Percentiles rank a stretch among this genome's conserved stretches.
Evolutionary conservation across 2,329 filamentous ascomycete species (phyloP).

Genomic region (Anthostomella pinea): DNA sequence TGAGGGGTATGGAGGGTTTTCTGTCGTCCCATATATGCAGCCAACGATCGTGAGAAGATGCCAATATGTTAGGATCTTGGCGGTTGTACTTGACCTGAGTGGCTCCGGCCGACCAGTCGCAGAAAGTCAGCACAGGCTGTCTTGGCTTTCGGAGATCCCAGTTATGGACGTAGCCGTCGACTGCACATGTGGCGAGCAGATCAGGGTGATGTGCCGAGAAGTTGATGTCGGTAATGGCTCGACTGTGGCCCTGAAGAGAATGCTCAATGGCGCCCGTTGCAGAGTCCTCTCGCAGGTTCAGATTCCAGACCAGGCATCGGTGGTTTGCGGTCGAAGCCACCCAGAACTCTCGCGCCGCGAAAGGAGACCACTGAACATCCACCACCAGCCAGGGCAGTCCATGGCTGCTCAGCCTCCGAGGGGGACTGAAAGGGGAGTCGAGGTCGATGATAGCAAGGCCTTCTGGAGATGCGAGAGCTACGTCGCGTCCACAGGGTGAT

Average conservation of each 20-base stretch:
- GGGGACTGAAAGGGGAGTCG: slow-evolving; percentile 83
- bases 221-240: slow-evolving; percentile 94
- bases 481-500: slow-evolving; percentile 84
- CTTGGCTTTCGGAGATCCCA: slow-evolving; percentile 81
- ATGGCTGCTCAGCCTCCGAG: slow-evolving; percentile 76
- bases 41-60: slow-evolving; percentile 85
- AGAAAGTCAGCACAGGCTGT: slow-evolving; percentile 75
- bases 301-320: slow-evolving; percentile 90
- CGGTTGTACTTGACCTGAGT: slow-evolving; percentile 96
- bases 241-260: slow-evolving; percentile 78
- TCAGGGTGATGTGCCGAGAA: slow-evolving; percentile 93
- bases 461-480: slow-evolving; percentile 85
- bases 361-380: slow-evolving; percentile 96
- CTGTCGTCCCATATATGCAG: slow-evolving; percentile 89
- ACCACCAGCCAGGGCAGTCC: slow-evolving; percentile 92
- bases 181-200: slow-evolving; percentile 82
- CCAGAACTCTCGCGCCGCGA: slow-evolving; percentile 86
- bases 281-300: slow-evolving; percentile 75
- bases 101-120: slow-evolving; percentile 89
- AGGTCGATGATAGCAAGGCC: slow-evolving; percentile 90
- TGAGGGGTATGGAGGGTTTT: slow-evolving; percentile 72
- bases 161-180: slow-evolving; percentile 89
- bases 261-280: slow-evolving; percentile 72
- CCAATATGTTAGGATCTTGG: slow-evolving; percentile 80
- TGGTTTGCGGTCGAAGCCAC: slow-evolving; percentile 93